Evolutionary conservation across 225 moss, liverwort and hornwort species (phyloP), one percentile per base, ranked within the genome.

Genomic region (Antitrichia curtipendula): DNA sequence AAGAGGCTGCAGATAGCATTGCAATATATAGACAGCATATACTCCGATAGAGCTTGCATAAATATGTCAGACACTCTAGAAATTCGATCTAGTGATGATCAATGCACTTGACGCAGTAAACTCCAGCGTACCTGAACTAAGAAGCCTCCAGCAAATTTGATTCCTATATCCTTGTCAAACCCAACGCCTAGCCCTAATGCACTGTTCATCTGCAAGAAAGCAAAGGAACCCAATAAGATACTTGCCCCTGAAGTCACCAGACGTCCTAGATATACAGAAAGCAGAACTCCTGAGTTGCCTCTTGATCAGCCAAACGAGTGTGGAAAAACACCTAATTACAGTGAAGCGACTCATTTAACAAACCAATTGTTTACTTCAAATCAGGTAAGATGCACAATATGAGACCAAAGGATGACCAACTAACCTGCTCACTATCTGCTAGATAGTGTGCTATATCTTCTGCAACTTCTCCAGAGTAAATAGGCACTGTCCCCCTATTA

Each of bases 361-460:
- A 83, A 72, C 34, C 58, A 34, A 58, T 54, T 45, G 45, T 43
- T 36, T 80, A 56, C 54, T 87, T 80, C 60, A 84, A 60, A 64
- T 75, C 59, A 81, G 45, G 32, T 40, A 34, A 75, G 84, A 76
- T 8, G 40, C 50, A 87, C 53, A 75, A 65, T 61, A 66, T 64
- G 62, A 83, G 75, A 69, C 45, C 75, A 84, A 50, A 89, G 31
- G 34, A 22, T 70, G 24, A 64, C 40, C 62, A 56, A 89, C 68
- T 81, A 81, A 98, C 98, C 98, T 99, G 98, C 84, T 99, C 98
- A 90, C 98, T 99, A 88, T 99, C 98, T 84, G 98, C 97, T 89
- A 99, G 90, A 88, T 99, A 99, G 77, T 96, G 98, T 78, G 98
- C 98, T 84, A 99, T 94, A 82, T 99, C 98, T 91, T 99, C 98